These are phyloP conservation scores for Corchorus capsularis DNA, from an alignment of 345 rosid species.

Conservation along the genomic window DNA sequence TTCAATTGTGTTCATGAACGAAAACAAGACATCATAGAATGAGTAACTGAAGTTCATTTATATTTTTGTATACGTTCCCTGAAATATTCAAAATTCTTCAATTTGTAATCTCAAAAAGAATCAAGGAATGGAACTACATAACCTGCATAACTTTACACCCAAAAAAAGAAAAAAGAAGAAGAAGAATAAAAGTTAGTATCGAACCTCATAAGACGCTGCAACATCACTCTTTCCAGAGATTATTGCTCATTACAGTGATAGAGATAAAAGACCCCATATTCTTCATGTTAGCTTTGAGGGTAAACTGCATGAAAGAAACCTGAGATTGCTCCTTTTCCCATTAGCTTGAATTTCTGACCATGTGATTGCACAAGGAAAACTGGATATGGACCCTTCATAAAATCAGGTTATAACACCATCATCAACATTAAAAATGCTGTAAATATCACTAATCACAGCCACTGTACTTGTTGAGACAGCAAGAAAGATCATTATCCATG, in stretches of 20 bases:
- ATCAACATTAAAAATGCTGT: conserved; percentile 35
- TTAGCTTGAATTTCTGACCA: not conserved
- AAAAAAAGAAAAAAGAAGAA: no score
- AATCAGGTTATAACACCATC: conserved; percentile 31
- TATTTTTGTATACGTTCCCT: not conserved
- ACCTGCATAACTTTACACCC: conserved; percentile 6
- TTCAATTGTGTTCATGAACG: not conserved
- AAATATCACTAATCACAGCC: conserved; percentile 61
- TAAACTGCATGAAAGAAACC: not conserved
- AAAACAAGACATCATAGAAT: not conserved
- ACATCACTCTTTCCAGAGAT: not conserved
- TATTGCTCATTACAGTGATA: not conserved
- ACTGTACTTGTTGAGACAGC: conserved; percentile 57
- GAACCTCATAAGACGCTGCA: not conserved
- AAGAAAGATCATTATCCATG: conserved; percentile 62
- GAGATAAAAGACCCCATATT: not conserved
- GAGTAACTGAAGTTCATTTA: not conserved
- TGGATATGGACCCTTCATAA: not conserved
- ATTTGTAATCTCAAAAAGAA: not conserved
- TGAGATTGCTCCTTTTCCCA: not conserved
- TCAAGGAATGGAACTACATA: not conserved
- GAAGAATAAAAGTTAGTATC: not conserved
- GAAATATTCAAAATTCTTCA: not conserved
- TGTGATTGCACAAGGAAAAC: conserved; percentile 4
- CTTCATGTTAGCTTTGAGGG: conserved; percentile 1